phyloP scores from a whole-genome alignment of 129 eudicot species.

The sunflower (Helianthus annuus) region HanXRQr2.0-SUNRISE NC_035436.2:149062415-149062914 shows the following conservation, averaged over 20 bases:
- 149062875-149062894: neutral
- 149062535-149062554: conserved; percentile 9
- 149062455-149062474: neutral
- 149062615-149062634: conserved; percentile 41
- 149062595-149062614: conserved; percentile 39
- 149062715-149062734: conserved; percentile 32
- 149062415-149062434: too few relatives aligned
- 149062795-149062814: neutral
- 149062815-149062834: neutral
- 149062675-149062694: conserved; percentile 26
- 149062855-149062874: conserved; percentile 1
- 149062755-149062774: conserved; percentile 31
- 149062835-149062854: neutral
- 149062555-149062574: conserved; percentile 16
- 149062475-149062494: neutral
- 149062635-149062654: neutral
- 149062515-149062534: neutral
- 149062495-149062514: conserved; percentile 19
- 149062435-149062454: too few relatives aligned
- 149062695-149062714: conserved; percentile 10
- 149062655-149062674: conserved; percentile 13
- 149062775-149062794: conserved; percentile 37
- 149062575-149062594: conserved; percentile 28
- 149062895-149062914: neutral
- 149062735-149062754: conserved; percentile 24